Evolutionary conservation across 2,329 filamentous ascomycete species (phyloP).

Genomic region (Botrytis fabae): DNA sequence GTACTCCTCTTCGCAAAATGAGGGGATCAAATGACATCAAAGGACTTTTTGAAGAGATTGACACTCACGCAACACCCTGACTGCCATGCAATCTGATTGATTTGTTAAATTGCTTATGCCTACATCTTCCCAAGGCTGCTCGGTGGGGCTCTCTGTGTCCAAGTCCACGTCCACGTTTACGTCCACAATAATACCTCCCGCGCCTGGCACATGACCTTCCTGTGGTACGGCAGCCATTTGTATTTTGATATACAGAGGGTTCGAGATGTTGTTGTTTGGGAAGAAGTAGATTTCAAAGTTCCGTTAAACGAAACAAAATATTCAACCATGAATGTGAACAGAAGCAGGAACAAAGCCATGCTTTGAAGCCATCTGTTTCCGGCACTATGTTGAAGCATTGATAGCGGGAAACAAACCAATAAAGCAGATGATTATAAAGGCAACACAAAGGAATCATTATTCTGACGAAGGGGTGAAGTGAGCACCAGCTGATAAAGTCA

Average conservation of each 20-base stretch:
- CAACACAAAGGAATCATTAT: neutral
- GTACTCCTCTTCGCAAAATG: neutral
- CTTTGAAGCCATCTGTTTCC: slow-evolving; percentile 8
- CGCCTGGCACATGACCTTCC: neutral
- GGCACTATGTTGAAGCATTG: neutral
- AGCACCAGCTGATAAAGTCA: neutral
- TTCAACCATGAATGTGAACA: neutral
- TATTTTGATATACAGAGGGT: neutral
- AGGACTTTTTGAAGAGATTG: neutral
- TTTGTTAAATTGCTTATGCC: neutral
- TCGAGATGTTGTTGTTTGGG: neutral
- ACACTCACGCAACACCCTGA: slow-evolving; percentile 1
- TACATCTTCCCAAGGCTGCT: neutral
- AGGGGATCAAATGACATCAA: neutral
- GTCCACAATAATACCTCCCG: no score
- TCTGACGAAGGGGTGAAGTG: neutral
- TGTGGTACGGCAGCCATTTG: neutral
- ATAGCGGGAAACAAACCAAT: neutral
- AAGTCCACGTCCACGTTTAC: neutral
- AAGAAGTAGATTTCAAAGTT: neutral
- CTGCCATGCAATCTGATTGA: neutral
- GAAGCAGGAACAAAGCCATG: slow-evolving; percentile 3
- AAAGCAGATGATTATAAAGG: neutral
- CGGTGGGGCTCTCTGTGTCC: neutral
- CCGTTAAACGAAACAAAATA: neutral